These are phyloP conservation scores for Eimeria maxima DNA, from an alignment of 169 alveolate species.

Conservation along the genomic window DNA sequence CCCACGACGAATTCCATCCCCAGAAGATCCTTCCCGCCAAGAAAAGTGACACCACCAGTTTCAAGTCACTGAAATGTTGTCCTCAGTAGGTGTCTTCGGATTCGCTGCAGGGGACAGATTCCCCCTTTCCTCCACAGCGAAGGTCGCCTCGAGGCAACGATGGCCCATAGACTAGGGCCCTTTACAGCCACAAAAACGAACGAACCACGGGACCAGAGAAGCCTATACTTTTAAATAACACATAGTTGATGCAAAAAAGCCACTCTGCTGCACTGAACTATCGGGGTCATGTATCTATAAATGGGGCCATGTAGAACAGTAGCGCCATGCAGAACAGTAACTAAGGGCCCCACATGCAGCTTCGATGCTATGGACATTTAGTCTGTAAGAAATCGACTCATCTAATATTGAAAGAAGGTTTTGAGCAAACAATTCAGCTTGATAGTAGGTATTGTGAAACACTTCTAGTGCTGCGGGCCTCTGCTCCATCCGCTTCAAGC, in stretches of 20 bases:
- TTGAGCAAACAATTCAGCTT: neutral
- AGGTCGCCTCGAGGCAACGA: neutral
- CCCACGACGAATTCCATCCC: slow-evolving; percentile 81
- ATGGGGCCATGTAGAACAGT: slow-evolving; percentile 1
- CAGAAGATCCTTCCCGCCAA: neutral
- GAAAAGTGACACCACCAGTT: neutral
- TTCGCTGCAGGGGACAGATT: neutral
- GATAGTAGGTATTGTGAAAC: too few relatives aligned
- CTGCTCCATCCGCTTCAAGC: too few relatives aligned
- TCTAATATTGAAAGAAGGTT: neutral
- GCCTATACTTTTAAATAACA: neutral
- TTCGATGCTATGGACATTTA: neutral
- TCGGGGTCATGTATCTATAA: neutral
- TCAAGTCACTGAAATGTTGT: neutral
- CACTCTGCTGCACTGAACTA: neutral
- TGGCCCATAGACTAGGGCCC: neutral
- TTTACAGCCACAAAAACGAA: neutral
- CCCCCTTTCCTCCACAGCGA: neutral
- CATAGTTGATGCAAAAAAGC: neutral
- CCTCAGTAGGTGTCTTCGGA: neutral
- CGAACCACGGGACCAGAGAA: neutral
- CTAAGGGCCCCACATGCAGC: neutral
- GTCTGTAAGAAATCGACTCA: neutral
- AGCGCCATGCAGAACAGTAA: neutral
- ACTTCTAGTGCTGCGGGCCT: too few relatives aligned